These are phyloP conservation scores for Actinidia polygama DNA, from an alignment of 179 eudicot species.

Conservation along the genomic window DNA sequence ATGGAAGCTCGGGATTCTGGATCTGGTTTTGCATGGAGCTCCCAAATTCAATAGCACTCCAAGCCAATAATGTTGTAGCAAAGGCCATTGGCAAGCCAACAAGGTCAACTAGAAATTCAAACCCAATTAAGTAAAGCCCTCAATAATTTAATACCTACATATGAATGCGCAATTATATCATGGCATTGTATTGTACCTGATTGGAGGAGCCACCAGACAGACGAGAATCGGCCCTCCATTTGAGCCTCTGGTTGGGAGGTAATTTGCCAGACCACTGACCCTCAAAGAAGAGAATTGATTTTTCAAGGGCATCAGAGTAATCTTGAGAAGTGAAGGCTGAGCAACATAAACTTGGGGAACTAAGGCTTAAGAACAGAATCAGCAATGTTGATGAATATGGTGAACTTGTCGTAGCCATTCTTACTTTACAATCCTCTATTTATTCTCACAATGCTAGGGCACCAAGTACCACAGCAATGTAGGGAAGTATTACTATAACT, in stretches of 20 bases:
- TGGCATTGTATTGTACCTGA: slow-evolving; percentile 38
- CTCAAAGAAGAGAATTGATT: slow-evolving; percentile 83
- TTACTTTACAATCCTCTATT: neutral
- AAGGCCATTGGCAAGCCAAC: slow-evolving; percentile 94
- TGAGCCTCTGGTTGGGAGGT: slow-evolving; percentile 61
- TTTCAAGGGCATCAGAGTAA: slow-evolving; percentile 65
- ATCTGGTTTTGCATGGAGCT: slow-evolving; percentile 62
- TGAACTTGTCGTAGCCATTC: slow-evolving; percentile 24
- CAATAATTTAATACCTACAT: neutral
- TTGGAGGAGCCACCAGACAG: slow-evolving; percentile 72
- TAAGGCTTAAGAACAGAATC: slow-evolving; percentile 23
- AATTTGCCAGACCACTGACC: slow-evolving; percentile 87
- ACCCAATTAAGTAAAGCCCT: neutral
- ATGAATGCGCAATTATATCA: neutral
- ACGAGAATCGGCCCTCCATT: slow-evolving; percentile 84
- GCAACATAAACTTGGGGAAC: slow-evolving; percentile 26
- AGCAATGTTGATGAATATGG: slow-evolving; percentile 15
- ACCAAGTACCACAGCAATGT: slow-evolving; percentile 8
- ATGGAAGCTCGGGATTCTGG: slow-evolving; percentile 57
- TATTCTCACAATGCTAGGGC: neutral
- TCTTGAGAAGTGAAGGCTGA: slow-evolving; percentile 58
- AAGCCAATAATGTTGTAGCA: slow-evolving; percentile 69
- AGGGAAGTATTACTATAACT: neutral
- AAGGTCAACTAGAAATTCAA: slow-evolving; percentile 59
- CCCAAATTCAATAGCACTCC: slow-evolving; percentile 85